A percentile compares a stretch with the other conserved stretches of the same genome.
These are phyloP conservation scores for Citrus sinensis DNA, from an alignment of 345 rosid genomes.

Conservation along the genomic window DNA sequence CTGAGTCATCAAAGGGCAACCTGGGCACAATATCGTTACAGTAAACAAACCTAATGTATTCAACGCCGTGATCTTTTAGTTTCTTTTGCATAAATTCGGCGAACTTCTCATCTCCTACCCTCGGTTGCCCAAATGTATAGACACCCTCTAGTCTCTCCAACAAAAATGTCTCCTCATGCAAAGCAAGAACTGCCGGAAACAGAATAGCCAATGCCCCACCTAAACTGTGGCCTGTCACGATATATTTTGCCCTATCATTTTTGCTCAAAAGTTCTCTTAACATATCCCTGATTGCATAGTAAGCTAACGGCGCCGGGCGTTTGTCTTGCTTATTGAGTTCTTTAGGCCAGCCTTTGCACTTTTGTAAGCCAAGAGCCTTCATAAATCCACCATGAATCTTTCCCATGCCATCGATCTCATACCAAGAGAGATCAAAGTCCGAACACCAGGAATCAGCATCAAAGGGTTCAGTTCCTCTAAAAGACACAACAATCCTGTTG, in stretches of 20 bases:
- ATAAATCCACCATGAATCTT: constrained; percentile 72
- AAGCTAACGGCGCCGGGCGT: constrained; percentile 38
- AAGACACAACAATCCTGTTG: constrained; percentile 53
- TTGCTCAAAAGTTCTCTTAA: constrained; percentile 29
- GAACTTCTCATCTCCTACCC: constrained; percentile 65
- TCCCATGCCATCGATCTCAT: constrained; percentile 54
- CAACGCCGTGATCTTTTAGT: constrained; percentile 27
- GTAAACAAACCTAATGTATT: constrained; percentile 64
- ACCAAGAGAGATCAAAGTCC: constrained; percentile 75
- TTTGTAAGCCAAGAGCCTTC: constrained; percentile 78
- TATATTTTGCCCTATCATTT: constrained; percentile 31
- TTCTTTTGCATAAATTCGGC: constrained; percentile 51
- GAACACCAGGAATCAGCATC: constrained; percentile 68
- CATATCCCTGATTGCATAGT: constrained; percentile 51
- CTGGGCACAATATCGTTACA: constrained; percentile 66
- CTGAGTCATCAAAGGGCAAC: constrained; percentile 60
- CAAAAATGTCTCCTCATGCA: constrained; percentile 50
- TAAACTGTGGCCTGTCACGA: constrained; percentile 69
- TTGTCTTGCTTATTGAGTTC: constrained; percentile 15
- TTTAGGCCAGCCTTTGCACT: constrained; percentile 54
- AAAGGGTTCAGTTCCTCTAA: constrained; percentile 68
- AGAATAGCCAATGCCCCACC: constrained; percentile 81
- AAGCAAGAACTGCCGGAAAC: constrained; percentile 46
- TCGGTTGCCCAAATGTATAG: constrained; percentile 77
- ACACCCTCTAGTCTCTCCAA: constrained; percentile 55